Percentiles rank a stretch among this genome's conserved stretches.
phyloP scores from a whole-genome alignment of 768 basidiomycete species.

The Tylopilus plumbeoviolaceoides region DNA sequence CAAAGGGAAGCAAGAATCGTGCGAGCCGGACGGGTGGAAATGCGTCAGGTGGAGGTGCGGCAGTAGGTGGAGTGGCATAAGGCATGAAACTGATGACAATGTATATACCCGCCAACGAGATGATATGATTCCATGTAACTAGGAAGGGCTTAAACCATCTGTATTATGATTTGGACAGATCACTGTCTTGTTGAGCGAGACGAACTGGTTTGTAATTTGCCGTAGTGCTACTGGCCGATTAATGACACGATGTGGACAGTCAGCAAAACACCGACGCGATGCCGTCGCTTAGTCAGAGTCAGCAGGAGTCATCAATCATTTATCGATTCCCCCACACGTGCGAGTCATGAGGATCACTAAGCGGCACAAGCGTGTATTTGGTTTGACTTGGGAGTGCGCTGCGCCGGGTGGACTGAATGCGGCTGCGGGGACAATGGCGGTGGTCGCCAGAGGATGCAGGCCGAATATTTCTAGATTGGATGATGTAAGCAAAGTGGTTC shows the following conservation, averaged over 20 bases:
- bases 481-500: slow-evolving; percentile 9
- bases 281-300: slow-evolving; percentile 17
- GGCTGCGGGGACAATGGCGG: background rate
- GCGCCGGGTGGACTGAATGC: background rate
- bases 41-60: slow-evolving; percentile 8
- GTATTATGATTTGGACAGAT: background rate
- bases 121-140: background rate
- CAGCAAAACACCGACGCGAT: slow-evolving; percentile 7
- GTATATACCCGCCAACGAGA: slow-evolving; percentile 8
- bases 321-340: background rate
- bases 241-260: background rate
- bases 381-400: background rate
- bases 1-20: slow-evolving; percentile 67
- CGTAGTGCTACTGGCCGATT: background rate
- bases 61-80: slow-evolving; percentile 2
- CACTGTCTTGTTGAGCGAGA: slow-evolving; percentile 1
- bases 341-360: background rate
- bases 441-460: background rate
- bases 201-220: slow-evolving; percentile 8
- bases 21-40: slow-evolving; percentile 18
- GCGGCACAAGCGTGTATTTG: background rate
- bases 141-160: background rate
- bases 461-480: background rate
- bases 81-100: background rate
- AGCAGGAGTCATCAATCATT: background rate